Evolutionary conservation across 2,329 filamentous ascomycete genomes (phyloP), one percentile per base, ranked within the genome.

Genomic region (Lasiodiplodia hormozganensis): DNA sequence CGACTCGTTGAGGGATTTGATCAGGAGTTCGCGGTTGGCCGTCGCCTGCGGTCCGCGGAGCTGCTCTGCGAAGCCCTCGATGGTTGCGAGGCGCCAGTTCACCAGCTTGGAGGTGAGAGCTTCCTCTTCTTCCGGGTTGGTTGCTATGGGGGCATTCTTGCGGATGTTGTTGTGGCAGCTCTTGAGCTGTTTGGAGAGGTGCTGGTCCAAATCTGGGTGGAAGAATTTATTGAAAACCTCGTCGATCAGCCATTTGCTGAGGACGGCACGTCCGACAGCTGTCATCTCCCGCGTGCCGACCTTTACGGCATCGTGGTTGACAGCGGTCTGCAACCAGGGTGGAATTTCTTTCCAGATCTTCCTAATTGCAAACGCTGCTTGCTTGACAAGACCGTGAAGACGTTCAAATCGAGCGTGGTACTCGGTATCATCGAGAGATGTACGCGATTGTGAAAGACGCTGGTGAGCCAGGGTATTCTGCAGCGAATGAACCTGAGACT

Each of bases 391-490:
- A 31, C 95, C 95, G 75, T 97, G 96, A 58, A 99, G 86, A 25
- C 96, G 90, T 76, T 91, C 93, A 81, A 98, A 98, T 25, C 95
- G 88, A 23, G 91, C 94, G 47, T 89, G 85, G 77, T 99, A 99
- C 83, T 98, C 95, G 79, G 89, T 97, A 77, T 99, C 96, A 77
- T 99, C 96, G 65, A 97, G 90, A 1, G 94, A 93, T 1, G 95
- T 98, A 70, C 94, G 92, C 25, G 95, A 98, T 77, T 96, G 92
- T 3, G 96, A 96, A 79, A 99, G 90, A 69, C 95, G 91, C 81
- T 98, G 96, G 79, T 97, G 96, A 69, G 96, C 96, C 65, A 99
- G 88, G n/a, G 94, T 96, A 79, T 99, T 98, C 79, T 99, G 96
- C 21, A 99, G 86, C 74, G 96, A 92, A 79, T 97, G 95, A 28